Base-by-base conservation (phyloP, 2,329 filamentous ascomycete species). In the Acrocalymma vagum region DNA sequence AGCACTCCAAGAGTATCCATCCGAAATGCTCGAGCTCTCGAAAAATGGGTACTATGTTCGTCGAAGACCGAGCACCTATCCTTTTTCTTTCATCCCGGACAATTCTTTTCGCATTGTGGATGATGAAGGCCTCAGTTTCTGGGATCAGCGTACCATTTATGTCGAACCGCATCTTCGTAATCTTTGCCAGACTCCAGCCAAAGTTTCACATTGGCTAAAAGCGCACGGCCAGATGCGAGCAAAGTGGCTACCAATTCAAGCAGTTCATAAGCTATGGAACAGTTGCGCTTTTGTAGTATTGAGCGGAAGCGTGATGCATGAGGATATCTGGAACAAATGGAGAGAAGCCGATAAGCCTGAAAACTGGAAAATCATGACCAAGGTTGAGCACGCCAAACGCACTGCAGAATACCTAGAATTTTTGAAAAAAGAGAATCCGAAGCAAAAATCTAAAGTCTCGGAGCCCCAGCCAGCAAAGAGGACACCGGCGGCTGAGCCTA, bases 141-240 rank as follows among this genome's bases (percentile, higher is more conserved):
- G 66, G 65, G 63, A 69, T 24, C 51, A 65, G 38, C 63, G 63
- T 4, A 67, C 65, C 13, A 62, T 70, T 26, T 70, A 70, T 27
- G 60, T 70, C 18, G 66, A 70, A 32, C 64, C 66, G n/a, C 65
- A 68, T 37, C 30, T 57, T 7, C 59, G 58, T 18, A 55, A 55
- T 22, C 45, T 67, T 6, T 65, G 59, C 33, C 58, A 61, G 26
- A 62, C 52, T 21, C 64, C 62, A 2, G 62, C 62, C 3, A 61
- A 48, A 29, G 50, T 69, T 3, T 58, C 64, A 20, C 45, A 62
- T 14, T 67, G 59, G 59, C 48, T 70, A n/a, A 43, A 55, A 25
- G 37, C 58, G 22, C 51, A 67, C 29, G 64, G 63, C 9, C 38
- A 58, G 10, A 13, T 68, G 15, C 53, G 51, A 27, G 33, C 53